phyloP scores from a whole-genome alignment of 768 basidiomycete genomes.

The Exidia glandulosa region DNA sequence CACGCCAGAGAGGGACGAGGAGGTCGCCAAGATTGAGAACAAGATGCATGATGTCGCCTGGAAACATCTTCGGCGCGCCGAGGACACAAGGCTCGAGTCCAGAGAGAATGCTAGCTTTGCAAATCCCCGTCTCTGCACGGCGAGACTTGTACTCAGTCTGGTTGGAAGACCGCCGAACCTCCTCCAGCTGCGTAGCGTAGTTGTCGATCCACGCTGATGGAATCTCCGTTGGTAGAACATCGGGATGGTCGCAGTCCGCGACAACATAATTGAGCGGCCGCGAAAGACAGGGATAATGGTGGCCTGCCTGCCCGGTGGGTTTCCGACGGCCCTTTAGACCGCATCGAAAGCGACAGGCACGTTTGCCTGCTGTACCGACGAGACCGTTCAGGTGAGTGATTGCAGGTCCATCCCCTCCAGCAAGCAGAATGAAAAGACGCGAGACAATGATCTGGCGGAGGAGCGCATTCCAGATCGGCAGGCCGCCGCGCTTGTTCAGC shows the following conservation, averaged over 20 bases:
- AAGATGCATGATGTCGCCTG: slow-evolving; percentile 30
- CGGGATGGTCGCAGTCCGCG: slow-evolving; percentile 18
- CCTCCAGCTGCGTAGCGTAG: not conserved
- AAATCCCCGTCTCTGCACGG: slow-evolving; percentile 23
- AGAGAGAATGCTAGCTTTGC: slow-evolving; percentile 25
- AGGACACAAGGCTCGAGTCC: slow-evolving; percentile 14
- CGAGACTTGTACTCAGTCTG: slow-evolving; percentile 3
- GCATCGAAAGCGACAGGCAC: slow-evolving; percentile 26
- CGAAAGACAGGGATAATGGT: slow-evolving; percentile 25
- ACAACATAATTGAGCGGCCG: slow-evolving; percentile 15
- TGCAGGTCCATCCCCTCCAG: slow-evolving; percentile 20
- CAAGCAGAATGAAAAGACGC: slow-evolving; percentile 15
- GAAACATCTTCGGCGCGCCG: not conserved
- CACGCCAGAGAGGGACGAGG: slow-evolving; percentile 22
- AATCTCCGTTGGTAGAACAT: not conserved
- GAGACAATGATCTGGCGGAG: slow-evolving; percentile 6
- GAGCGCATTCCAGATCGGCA: slow-evolving; percentile 23
- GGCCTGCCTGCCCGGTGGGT: slow-evolving; percentile 7
- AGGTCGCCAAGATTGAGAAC: slow-evolving; percentile 28
- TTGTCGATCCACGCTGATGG: not conserved
- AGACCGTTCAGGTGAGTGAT: slow-evolving; percentile 22
- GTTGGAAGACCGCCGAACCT: not conserved
- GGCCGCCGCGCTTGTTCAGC: slow-evolving; percentile 18
- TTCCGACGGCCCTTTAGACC: slow-evolving; percentile 20
- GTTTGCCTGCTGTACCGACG: slow-evolving; percentile 21